Base-by-base conservation (phyloP, 208 protist species). In the Trypanosoma vivax region DNA sequence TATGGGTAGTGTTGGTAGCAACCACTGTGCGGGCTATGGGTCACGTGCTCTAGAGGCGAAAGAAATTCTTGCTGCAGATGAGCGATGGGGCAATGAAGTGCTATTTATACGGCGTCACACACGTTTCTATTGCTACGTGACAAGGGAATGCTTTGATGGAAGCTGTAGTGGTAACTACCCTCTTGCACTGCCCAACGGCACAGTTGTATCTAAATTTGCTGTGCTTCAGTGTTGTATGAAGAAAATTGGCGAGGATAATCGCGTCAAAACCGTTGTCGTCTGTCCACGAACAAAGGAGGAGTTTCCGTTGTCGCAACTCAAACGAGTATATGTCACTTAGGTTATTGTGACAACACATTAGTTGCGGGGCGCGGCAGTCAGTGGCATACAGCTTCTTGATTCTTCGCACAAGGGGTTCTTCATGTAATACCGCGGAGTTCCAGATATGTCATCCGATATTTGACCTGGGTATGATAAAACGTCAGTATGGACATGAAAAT, bases 61-160 rank as follows among this genome's bases (percentile, higher is more conserved):
- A 33, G 73, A 81, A 18, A 75, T 92, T 45, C 77, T 85, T 24
- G 27, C 60, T 14, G 82, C 74, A 27, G 79, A 90, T 14, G 76
- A 89, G 5, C 61, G 65, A 10, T 92, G 80, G 70, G 80, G 56
- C 51, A 79, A 70, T 33, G 64, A 83, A 28, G 63, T 83, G 5
- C 53, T 88, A 2, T 81, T 74, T 39, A 70, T 92, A 30, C 85
- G 83, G 49, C 65, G 76, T 16, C 73, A 80, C 14, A 88, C 80
- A n/a, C 76, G 81, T 6, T 88, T 79, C 23, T 88, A 83, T 59
- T 87, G 76, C 35, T 66, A 72, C 10, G 60, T 81, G 24, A 83
- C 57, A 1, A 74, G 63, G 23, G 42, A 73, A 18, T 71, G 67
- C 38, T 63, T 78, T 24, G 76, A 85, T 47, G 83, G 67, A n/a